Conservation (phyloP, 257 asterid species). For the Penstemon eatonii region DNA sequence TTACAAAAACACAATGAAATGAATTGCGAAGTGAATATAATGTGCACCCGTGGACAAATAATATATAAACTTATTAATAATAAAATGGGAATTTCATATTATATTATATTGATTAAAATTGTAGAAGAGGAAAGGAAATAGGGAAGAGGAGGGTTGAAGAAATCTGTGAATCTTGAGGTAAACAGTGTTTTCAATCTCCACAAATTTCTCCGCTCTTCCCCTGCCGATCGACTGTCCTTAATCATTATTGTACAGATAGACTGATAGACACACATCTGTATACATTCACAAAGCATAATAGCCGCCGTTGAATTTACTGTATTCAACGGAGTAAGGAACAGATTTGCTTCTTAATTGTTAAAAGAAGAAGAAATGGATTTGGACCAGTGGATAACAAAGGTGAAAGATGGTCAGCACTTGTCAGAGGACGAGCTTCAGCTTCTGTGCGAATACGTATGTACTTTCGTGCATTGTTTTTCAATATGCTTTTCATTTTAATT, state of each 20-base stretch:
- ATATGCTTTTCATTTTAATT: conserved; percentile 8
- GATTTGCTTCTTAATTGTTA: conserved; percentile 8
- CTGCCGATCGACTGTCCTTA: not conserved
- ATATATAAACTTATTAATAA: too few relatives aligned
- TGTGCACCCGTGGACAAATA: too few relatives aligned
- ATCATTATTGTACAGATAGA: not conserved
- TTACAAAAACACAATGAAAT: too few relatives aligned
- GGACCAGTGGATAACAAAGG: conserved; percentile 96
- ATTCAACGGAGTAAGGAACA: conserved; percentile 12
- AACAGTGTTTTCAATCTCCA: not conserved
- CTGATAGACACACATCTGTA: not conserved
- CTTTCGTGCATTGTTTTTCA: conserved; percentile 8
- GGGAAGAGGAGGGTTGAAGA: conserved; percentile 1
- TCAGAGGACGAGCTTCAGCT: conserved; percentile 99
- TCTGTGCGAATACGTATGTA: conserved; percentile 91
- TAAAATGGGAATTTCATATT: not conserved
- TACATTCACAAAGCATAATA: not conserved
- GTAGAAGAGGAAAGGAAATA: not conserved
- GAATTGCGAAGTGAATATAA: too few relatives aligned
- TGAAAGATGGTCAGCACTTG: conserved; percentile 97
- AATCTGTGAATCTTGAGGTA: conserved; percentile 20
- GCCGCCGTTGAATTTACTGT: not conserved
- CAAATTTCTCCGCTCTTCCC: conserved; percentile 20
- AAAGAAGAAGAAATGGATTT: conserved; percentile 65
- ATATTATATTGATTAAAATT: not conserved